phyloP scores from a whole-genome alignment of 1,284 basidiomycete genomes.

The Ustilago nuda region DNA sequence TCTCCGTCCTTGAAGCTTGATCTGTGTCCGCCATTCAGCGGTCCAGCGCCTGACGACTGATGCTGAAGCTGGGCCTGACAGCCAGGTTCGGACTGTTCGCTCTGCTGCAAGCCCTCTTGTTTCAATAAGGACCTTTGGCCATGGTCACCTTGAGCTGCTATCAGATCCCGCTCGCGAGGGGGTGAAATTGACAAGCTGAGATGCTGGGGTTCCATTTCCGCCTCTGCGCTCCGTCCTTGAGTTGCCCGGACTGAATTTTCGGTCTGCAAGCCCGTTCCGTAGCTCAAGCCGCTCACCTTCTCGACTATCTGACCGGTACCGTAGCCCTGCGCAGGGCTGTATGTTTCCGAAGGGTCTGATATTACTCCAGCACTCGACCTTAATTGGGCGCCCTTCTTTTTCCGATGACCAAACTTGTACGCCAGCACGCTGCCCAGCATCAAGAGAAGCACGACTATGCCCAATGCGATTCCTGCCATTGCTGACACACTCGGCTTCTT shows the following conservation, averaged over 20 bases:
- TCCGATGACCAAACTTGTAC: constrained; percentile 8
- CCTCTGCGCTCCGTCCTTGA: neutral
- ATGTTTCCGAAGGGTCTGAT: neutral
- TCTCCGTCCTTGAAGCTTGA: constrained; percentile 6
- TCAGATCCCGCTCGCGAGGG: neutral
- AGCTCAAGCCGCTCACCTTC: neutral
- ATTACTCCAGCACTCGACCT: no score
- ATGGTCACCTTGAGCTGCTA: neutral
- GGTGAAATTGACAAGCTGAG: neutral
- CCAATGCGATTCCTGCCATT: constrained; percentile 11
- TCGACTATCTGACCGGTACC: neutral
- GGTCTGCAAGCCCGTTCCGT: neutral
- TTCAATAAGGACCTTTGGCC: neutral
- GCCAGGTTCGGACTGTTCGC: neutral
- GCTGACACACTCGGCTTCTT: constrained; percentile 8
- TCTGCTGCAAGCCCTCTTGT: neutral
- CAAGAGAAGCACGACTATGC: constrained; percentile 13
- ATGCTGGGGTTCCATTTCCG: neutral
- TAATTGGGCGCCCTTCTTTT: neutral
- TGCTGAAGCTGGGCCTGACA: neutral
- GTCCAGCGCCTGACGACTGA: neutral
- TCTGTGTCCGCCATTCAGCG: neutral
- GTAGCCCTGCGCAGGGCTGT: neutral
- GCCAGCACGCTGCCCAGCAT: neutral
- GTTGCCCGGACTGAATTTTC: neutral